A percentile compares a stretch with the other conserved stretches of the same genome.
phyloP scores from a whole-genome alignment of 148 eudicot species.

The Simmondsia chinensis region DNA sequence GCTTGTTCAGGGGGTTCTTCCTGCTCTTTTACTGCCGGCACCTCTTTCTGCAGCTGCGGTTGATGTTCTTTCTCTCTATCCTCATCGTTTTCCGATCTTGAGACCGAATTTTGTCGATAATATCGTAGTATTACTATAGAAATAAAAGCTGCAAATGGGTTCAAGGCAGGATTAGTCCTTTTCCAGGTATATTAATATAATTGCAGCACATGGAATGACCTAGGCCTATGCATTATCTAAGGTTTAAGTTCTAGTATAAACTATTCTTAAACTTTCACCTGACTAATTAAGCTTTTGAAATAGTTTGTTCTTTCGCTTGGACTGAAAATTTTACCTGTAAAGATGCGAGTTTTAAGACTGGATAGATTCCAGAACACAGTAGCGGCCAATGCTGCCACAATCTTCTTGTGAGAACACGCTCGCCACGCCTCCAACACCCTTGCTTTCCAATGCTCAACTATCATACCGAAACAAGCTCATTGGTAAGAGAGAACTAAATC shows the following conservation, averaged over 20 bases:
- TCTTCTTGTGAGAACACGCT: constrained; percentile 75
- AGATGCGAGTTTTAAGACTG: constrained; percentile 54
- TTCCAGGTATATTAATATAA: not conserved
- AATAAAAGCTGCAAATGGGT: constrained; percentile 51
- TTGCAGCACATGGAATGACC: not conserved
- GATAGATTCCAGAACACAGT: constrained; percentile 85
- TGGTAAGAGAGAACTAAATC: no score
- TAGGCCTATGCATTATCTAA: not conserved
- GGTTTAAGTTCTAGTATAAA: not conserved
- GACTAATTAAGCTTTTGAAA: not conserved
- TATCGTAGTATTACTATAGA: constrained; percentile 58
- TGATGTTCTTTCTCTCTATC: constrained; percentile 9
- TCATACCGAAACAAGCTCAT: constrained; percentile 7
- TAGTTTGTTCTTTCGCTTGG: not conserved
- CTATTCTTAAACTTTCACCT: not conserved
- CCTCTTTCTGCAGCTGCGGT: constrained; percentile 3
- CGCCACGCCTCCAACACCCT: constrained; percentile 56
- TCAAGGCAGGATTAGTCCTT: not conserved
- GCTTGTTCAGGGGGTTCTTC: constrained; percentile 26
- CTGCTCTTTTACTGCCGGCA: constrained; percentile 17
- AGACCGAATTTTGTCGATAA: constrained; percentile 30
- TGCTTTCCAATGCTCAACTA: constrained; percentile 44
- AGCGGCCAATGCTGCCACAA: constrained; percentile 54
- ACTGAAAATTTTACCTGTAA: constrained; percentile 44
- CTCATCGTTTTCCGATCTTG: constrained; percentile 20